Conservation (phyloP, 768 basidiomycete genomes). For the Arthromyces matolae region DNA sequence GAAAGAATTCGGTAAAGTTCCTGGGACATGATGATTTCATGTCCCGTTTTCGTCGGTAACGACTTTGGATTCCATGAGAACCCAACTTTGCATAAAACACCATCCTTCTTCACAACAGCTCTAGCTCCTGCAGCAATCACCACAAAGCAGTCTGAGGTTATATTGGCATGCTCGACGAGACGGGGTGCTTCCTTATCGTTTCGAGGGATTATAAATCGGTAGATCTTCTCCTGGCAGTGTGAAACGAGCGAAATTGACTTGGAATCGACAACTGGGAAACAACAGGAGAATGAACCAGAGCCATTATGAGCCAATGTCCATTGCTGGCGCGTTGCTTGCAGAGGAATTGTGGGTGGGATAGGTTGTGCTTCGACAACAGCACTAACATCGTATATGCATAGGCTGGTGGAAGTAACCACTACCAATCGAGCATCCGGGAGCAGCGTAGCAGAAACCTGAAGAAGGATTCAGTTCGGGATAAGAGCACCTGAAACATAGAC, state of each 20-base stretch:
- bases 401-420: neutral
- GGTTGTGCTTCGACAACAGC: neutral
- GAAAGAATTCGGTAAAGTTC: neutral
- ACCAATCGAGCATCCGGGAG: too few relatives aligned
- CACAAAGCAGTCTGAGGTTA: neutral
- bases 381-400: neutral
- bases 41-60: neutral
- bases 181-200: neutral
- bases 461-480: too few relatives aligned
- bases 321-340: neutral
- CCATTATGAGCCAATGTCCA: neutral
- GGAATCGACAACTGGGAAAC: neutral
- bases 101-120: neutral
- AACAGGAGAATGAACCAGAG: neutral
- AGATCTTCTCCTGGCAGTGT: neutral
- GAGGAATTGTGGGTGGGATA: neutral
- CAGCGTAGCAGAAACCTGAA: too few relatives aligned
- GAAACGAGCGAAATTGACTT: neutral
- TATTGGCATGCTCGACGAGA: neutral
- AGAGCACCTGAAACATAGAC: neutral
- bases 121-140: neutral
- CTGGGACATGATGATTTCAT: neutral
- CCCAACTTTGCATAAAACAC: neutral
- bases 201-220: neutral
- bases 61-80: neutral